Percentiles rank a stretch among this genome's conserved stretches.
phyloP scores from a whole-genome alignment of 331 rosid species.

The Acacia pycnantha region DNA sequence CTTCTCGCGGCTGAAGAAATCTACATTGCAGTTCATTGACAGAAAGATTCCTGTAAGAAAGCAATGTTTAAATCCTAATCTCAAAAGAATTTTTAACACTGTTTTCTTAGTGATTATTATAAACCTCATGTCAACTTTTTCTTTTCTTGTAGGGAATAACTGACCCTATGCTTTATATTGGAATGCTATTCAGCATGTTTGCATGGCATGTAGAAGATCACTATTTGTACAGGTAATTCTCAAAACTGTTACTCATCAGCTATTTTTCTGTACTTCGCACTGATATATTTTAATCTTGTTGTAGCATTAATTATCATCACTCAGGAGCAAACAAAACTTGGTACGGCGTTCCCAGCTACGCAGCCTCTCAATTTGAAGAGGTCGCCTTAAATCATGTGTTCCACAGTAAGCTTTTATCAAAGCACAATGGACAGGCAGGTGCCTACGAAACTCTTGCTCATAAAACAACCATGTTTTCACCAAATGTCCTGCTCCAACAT shows the following conservation, averaged over 20 bases:
- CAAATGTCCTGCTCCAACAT: constrained; percentile 40
- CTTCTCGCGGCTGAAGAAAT: constrained; percentile 32
- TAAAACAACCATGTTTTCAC: constrained; percentile 50
- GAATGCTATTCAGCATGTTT: constrained; percentile 57
- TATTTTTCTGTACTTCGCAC: background rate
- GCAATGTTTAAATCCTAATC: background rate
- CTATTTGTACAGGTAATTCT: constrained; percentile 42
- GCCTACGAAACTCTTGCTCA: constrained; percentile 38
- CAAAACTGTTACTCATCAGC: background rate
- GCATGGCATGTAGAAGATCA: constrained; percentile 64
- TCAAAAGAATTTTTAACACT: background rate
- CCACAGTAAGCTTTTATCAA: constrained; percentile 13
- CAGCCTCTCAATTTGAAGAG: constrained; percentile 41
- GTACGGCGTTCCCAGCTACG: constrained; percentile 47
- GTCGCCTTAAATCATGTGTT: constrained; percentile 35
- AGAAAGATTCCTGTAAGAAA: constrained; percentile 40
- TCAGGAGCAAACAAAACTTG: constrained; percentile 52
- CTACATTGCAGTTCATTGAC: constrained; percentile 36
- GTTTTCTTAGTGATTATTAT: background rate
- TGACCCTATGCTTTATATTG: constrained; percentile 59
- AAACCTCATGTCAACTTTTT: background rate
- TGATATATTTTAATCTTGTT: background rate
- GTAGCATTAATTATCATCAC: constrained; percentile 51
- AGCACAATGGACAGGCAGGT: constrained; percentile 27
- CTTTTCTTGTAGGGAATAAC: constrained; percentile 41